phyloP scores from a whole-genome alignment of 176 grass and related monocot genomes.

The Carex scoparia region DNA sequence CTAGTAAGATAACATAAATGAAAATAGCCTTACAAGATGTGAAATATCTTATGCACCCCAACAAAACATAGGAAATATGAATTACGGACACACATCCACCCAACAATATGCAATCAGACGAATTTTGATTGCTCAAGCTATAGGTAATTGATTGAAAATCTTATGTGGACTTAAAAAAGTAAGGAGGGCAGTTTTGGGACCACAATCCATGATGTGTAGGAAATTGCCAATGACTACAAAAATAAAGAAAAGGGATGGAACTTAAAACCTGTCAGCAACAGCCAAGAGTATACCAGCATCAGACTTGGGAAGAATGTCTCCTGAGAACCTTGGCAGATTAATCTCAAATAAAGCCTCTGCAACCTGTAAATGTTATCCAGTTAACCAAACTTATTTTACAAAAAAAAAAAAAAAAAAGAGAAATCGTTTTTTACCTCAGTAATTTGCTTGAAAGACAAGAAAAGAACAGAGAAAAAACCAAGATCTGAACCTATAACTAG shows the following conservation, averaged over 20 bases:
- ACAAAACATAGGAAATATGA: neutral
- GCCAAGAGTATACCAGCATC: constrained; percentile 82
- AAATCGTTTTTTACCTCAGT: neutral
- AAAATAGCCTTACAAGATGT: neutral
- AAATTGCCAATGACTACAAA: constrained; percentile 1
- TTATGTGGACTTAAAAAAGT: neutral
- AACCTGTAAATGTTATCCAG: constrained; percentile 57
- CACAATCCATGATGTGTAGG: neutral
- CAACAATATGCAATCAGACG: neutral
- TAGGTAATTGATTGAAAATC: neutral
- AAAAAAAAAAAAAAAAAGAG: neutral
- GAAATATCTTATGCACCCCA: neutral
- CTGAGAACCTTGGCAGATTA: constrained; percentile 81
- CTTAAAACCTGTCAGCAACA: constrained; percentile 81
- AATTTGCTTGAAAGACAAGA: neutral
- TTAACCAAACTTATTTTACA: neutral
- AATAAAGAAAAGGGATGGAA: neutral
- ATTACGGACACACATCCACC: neutral
- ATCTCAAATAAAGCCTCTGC: constrained; percentile 93
- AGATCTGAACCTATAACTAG: neutral
- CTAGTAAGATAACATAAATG: neutral
- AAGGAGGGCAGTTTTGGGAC: neutral
- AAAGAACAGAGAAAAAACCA: neutral
- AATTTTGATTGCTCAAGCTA: neutral
- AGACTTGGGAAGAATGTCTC: constrained; percentile 83